phyloP scores from a whole-genome alignment of 2,329 filamentous ascomycete species.

The Ilyonectria destructans region DNA sequence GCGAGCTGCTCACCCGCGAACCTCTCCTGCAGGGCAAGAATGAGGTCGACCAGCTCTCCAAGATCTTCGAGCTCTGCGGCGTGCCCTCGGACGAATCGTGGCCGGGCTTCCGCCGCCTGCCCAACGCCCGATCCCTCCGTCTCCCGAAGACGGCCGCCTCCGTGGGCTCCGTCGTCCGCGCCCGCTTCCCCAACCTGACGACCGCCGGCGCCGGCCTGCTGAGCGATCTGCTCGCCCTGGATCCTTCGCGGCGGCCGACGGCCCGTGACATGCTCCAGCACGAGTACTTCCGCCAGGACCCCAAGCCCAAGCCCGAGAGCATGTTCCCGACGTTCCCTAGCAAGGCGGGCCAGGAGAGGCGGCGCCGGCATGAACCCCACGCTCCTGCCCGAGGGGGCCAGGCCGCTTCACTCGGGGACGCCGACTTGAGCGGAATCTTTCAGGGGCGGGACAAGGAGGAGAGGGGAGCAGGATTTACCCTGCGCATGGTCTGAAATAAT shows the following conservation, averaged over 20 bases:
- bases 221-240: conserved; percentile 78
- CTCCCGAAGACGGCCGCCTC: conserved; percentile 69
- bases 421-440: conserved; percentile 82
- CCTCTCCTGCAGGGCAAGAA: conserved; percentile 91
- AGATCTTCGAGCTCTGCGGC: conserved; percentile 92
- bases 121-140: conserved; percentile 86
- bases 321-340: conserved; percentile 98
- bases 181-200: conserved; percentile 87
- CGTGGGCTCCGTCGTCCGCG: conserved; percentile 74
- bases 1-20: conserved; percentile 87
- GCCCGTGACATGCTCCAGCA: conserved; percentile 84
- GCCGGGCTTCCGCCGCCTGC: conserved; percentile 89
- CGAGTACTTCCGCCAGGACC: conserved; percentile 90
- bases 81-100: conserved; percentile 87
- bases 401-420: conserved; percentile 68
- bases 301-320: conserved; percentile 88
- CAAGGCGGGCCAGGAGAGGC: conserved; percentile 92
- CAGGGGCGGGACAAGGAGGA: conserved; percentile 77
- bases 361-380: conserved; percentile 81
- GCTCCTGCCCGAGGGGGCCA: conserved; percentile 88
- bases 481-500: conserved; percentile 70
- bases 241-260: conserved; percentile 80
- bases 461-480: conserved; percentile 75
- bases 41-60: conserved; percentile 90
- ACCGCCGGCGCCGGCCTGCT: conserved; percentile 81